A percentile compares a stretch with the other conserved stretches of the same genome.
phyloP scores from a whole-genome alignment of 2,329 filamentous ascomycete species.

The Pseudogymnoascus sp. region DNA sequence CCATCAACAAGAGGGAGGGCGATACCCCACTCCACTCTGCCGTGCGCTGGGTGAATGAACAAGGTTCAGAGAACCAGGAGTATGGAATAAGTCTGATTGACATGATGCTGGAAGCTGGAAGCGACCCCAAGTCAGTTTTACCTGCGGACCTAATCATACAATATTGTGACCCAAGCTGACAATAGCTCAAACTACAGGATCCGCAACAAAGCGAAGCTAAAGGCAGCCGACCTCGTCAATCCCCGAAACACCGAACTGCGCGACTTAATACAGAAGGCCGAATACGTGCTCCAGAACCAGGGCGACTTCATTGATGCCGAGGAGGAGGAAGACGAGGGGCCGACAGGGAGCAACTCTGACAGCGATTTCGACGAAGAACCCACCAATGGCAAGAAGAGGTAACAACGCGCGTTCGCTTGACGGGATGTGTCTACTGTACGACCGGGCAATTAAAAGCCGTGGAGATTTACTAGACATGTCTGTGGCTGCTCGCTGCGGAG shows the following conservation, averaged over 20 bases:
- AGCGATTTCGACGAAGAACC: slow-evolving; percentile 9
- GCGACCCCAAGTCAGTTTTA: slow-evolving; percentile 42
- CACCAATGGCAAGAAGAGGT: slow-evolving; percentile 11
- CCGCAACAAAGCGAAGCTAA: slow-evolving; percentile 67
- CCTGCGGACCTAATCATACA: neutral
- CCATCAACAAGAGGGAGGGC: slow-evolving; percentile 59
- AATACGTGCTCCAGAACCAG: slow-evolving; percentile 54
- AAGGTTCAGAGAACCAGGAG: slow-evolving; percentile 53
- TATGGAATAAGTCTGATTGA: slow-evolving; percentile 61
- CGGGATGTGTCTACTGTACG: neutral
- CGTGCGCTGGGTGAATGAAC: slow-evolving; percentile 66
- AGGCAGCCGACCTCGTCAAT: slow-evolving; percentile 65
- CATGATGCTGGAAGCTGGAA: slow-evolving; percentile 77
- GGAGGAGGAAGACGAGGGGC: slow-evolving; percentile 14
- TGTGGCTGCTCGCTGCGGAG: neutral
- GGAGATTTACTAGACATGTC: neutral
- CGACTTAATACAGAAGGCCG: slow-evolving; percentile 59
- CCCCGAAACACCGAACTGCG: slow-evolving; percentile 57
- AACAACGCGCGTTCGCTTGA: neutral
- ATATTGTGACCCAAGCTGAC: neutral
- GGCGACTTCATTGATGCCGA: slow-evolving; percentile 46
- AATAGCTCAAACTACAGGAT: slow-evolving; percentile 31
- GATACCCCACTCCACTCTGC: slow-evolving; percentile 76
- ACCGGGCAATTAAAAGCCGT: neutral
- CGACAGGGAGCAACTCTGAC: slow-evolving; percentile 3